phyloP scores from a whole-genome alignment of 2,329 filamentous ascomycete species.

The Botryotinia globosa region DNA sequence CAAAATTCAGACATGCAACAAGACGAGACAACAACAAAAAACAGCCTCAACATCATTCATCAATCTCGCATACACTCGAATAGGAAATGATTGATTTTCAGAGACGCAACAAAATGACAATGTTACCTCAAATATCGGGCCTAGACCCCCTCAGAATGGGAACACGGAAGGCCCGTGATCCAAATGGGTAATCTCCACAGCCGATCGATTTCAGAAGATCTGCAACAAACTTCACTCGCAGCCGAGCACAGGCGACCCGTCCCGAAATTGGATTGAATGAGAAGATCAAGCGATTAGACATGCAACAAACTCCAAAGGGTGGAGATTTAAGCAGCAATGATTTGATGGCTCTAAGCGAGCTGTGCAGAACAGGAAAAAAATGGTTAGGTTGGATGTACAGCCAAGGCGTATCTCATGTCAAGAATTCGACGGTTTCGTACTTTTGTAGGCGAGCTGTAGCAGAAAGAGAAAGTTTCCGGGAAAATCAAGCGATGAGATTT shows the following conservation, averaged over 20 bases:
- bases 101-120: constrained; percentile 10
- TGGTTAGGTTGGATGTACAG: neutral
- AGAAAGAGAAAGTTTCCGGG: neutral
- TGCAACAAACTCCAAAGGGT: neutral
- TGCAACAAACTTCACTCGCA: constrained; percentile 1
- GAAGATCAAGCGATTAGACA: constrained; percentile 14
- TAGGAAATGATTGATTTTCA: constrained; percentile 17
- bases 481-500: constrained; percentile 1
- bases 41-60: neutral
- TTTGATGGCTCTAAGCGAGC: neutral
- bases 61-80: constrained; percentile 6
- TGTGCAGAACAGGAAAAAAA: neutral
- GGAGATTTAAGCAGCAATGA: neutral
- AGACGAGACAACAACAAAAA: neutral
- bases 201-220: constrained; percentile 5
- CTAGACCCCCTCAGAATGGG: neutral
- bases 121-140: neutral
- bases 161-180: constrained; percentile 9
- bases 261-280: neutral
- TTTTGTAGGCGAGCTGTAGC: neutral
- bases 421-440: neutral
- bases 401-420: neutral
- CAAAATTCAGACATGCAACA: constrained; percentile 18
- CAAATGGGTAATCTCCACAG: constrained; percentile 11
- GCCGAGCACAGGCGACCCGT: constrained; percentile 1